Percentiles rank a stretch among this genome's conserved stretches.
phyloP scores from a whole-genome alignment of 2,329 filamentous ascomycete species.

The Zelopaecilomyces penicillatus region DNA sequence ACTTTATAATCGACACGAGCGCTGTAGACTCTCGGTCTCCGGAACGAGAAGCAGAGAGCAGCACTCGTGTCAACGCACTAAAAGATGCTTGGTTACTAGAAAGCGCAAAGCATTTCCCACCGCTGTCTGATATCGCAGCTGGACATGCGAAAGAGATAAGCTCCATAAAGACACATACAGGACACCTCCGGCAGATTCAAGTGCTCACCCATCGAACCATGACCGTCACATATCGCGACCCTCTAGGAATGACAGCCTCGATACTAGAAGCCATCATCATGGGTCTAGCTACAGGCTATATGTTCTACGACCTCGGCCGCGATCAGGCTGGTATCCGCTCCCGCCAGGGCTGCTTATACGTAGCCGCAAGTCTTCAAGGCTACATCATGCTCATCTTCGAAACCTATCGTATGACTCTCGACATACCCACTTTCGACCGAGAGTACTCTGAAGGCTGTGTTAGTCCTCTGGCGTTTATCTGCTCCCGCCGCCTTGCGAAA shows the following conservation, averaged over 20 bases:
- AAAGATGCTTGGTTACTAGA: constrained; percentile 50
- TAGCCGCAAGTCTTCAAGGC: constrained; percentile 61
- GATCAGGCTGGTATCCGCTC: constrained; percentile 66
- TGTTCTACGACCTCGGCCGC: constrained; percentile 58
- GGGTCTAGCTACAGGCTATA: constrained; percentile 64
- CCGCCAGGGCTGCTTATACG: constrained; percentile 64
- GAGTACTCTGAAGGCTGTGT: constrained; percentile 67
- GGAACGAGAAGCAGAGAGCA: constrained; percentile 54
- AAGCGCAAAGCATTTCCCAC: constrained; percentile 20
- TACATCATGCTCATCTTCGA: constrained; percentile 72
- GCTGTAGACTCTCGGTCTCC: constrained; percentile 64
- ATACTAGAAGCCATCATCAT: constrained; percentile 62
- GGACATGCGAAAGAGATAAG: constrained; percentile 11
- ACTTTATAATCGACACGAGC: constrained; percentile 66
- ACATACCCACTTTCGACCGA: constrained; percentile 68
- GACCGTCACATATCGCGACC: constrained; percentile 66
- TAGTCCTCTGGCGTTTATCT: constrained; percentile 57
- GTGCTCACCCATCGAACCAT: constrained; percentile 63
- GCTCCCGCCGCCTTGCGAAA: constrained; percentile 61
- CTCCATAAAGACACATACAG: constrained; percentile 36
- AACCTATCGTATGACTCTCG: constrained; percentile 64
- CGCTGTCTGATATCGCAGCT: constrained; percentile 4
- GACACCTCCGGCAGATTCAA: constrained; percentile 52
- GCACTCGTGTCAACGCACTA: constrained; percentile 51
- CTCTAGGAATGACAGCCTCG: constrained; percentile 64